Evolutionary conservation across 75 land plant species (phyloP).

Genomic region (Pinus tabuliformis): DNA sequence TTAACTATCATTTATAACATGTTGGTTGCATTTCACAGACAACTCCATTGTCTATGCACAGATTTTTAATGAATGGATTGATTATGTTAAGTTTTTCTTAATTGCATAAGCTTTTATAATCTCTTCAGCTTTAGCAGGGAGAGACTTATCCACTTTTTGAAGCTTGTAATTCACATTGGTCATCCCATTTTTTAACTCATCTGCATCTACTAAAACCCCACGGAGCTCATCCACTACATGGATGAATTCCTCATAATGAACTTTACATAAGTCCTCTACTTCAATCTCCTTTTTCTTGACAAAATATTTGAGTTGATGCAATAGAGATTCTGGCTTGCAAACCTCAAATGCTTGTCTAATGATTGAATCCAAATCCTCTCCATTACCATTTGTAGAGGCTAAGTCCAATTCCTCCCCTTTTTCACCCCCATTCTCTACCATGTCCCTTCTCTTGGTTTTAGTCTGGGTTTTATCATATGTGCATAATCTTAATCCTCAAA

Average conservation of each 20-base stretch:
- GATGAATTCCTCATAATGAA: constrained; percentile 97
- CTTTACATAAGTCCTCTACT: constrained; percentile 90
- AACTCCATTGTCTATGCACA: constrained; percentile 55
- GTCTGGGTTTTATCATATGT: not conserved
- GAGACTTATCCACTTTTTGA: constrained; percentile 70
- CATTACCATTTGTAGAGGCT: constrained; percentile 81
- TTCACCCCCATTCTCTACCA: constrained; percentile 15
- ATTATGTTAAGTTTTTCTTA: constrained; percentile 56
- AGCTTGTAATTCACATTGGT: constrained; percentile 56
- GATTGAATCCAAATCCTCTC: constrained; percentile 86
- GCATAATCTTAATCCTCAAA: not conserved
- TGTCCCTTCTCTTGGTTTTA: not conserved
- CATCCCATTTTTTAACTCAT: constrained; percentile 82
- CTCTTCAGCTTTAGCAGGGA: constrained; percentile 56
- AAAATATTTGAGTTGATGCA: constrained; percentile 80
- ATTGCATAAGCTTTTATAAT: constrained; percentile 20
- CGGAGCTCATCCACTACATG: constrained; percentile 93
- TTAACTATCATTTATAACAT: constrained; percentile 42
- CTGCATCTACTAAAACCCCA: constrained; percentile 84
- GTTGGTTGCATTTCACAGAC: constrained; percentile 63
- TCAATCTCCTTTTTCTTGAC: constrained; percentile 83
- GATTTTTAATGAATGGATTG: constrained; percentile 41
- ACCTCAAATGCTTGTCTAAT: constrained; percentile 84
- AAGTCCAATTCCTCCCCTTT: constrained; percentile 64
- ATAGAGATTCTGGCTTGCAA: constrained; percentile 82